Evolutionary conservation across 2,329 filamentous ascomycete genomes (phyloP).

Genomic region (Alternaria hordeiaustralica): DNA sequence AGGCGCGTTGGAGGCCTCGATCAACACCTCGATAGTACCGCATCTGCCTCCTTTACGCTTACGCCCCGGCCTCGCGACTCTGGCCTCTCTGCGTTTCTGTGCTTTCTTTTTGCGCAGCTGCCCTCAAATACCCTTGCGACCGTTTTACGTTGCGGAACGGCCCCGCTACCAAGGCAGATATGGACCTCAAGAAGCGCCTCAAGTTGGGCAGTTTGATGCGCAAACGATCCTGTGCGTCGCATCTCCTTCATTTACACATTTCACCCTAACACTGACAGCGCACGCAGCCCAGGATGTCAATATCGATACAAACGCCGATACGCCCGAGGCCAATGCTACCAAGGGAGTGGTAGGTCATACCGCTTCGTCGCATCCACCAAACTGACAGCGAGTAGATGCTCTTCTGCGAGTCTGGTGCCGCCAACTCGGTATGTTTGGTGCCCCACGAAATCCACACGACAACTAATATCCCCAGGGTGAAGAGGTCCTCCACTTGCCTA

Average conservation of each 20-base stretch:
- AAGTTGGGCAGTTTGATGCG: constrained; percentile 46
- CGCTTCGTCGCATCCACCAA: not conserved
- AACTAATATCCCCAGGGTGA: constrained; percentile 66
- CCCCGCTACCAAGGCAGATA: constrained; percentile 22
- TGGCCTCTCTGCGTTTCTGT: not conserved
- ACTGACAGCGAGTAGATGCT: constrained; percentile 62
- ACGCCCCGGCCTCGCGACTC: not conserved
- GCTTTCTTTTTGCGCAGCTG: not conserved
- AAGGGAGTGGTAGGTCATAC: constrained; percentile 68
- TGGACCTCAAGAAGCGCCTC: constrained; percentile 50
- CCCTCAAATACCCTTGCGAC: not conserved
- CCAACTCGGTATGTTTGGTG: constrained; percentile 52
- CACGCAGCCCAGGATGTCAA: constrained; percentile 36
- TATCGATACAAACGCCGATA: constrained; percentile 55
- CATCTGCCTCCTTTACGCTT: not conserved
- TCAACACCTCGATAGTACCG: not conserved
- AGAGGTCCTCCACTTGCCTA: constrained; percentile 89
- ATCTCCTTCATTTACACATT: not conserved
- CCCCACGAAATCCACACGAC: not conserved
- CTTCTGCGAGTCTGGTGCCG: constrained; percentile 79
- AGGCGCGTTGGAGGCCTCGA: constrained; percentile 9
- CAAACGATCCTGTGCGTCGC: constrained; percentile 35
- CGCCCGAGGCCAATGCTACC: constrained; percentile 70
- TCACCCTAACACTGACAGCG: constrained; percentile 19
- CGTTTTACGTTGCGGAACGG: not conserved